Conservation (phyloP, 805 yeast genomes). For the Ogataea populi-albae region DNA sequence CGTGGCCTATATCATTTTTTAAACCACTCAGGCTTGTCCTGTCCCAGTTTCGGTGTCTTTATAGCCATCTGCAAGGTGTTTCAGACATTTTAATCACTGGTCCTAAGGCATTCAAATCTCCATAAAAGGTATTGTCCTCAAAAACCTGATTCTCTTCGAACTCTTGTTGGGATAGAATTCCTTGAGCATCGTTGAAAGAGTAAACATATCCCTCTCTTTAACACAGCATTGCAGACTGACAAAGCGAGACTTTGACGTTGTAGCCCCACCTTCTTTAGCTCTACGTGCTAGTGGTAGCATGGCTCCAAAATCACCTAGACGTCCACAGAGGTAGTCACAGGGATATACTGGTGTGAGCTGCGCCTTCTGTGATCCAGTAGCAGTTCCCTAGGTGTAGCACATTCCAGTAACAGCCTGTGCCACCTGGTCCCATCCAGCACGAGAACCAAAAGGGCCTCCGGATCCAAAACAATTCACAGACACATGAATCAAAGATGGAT, state of each 20-base stretch:
- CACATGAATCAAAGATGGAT: constrained; percentile 1
- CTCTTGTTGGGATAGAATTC: background rate
- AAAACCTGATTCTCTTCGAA: constrained; percentile 2
- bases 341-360: constrained; percentile 3
- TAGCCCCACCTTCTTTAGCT: constrained; percentile 1
- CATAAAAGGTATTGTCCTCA: constrained; percentile 1
- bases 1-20: too few relatives aligned
- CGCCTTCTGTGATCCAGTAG: background rate
- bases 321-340: constrained; percentile 3
- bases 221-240: constrained; percentile 3
- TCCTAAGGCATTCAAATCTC: constrained; percentile 2
- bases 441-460: constrained; percentile 2
- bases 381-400: constrained; percentile 2
- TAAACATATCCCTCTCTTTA: constrained; percentile 1
- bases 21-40: constrained; percentile 1
- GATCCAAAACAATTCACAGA: constrained; percentile 3
- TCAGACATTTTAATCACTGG: constrained; percentile 3
- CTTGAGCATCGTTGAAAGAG: background rate
- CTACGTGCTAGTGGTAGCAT: constrained; percentile 3
- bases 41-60: constrained; percentile 3
- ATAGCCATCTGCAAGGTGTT: constrained; percentile 2
- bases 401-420: constrained; percentile 4
- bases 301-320: constrained; percentile 1
- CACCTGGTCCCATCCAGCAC: constrained; percentile 3
- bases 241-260: constrained; percentile 1